phyloP scores from a whole-genome alignment of 768 basidiomycete genomes.

The Botryobasidium botryosum region DNA sequence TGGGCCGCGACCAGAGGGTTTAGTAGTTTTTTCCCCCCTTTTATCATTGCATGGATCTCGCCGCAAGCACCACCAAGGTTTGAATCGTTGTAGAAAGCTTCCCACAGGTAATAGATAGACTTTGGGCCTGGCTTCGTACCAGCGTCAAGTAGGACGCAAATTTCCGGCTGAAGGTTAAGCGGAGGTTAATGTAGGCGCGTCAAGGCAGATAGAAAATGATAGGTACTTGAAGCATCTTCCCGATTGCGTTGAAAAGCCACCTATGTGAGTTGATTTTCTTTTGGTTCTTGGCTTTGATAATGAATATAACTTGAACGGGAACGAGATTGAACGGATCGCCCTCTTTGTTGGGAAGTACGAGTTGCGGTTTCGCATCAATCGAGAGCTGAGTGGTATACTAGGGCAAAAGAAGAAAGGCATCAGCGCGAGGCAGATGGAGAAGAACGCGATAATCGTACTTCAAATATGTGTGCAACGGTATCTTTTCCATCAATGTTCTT shows the following conservation, averaged over 20 bases:
- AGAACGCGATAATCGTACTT: conserved; percentile 30
- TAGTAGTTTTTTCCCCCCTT: conserved; percentile 77
- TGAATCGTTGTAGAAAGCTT: conserved; percentile 68
- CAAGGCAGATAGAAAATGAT: background rate
- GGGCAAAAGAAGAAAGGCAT: conserved; percentile 5
- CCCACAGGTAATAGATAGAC: conserved; percentile 91
- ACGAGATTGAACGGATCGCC: conserved; percentile 88
- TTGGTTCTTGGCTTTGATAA: conserved; percentile 85
- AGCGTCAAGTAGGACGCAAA: conserved; percentile 84
- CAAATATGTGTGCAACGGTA: conserved; percentile 88
- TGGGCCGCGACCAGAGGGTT: conserved; percentile 90
- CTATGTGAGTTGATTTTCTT: conserved; percentile 95
- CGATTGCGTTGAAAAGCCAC: conserved; percentile 92
- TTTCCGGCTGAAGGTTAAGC: conserved; percentile 46
- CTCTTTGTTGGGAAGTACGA: conserved; percentile 77
- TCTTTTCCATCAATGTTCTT: conserved; percentile 60
- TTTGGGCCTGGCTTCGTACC: conserved; percentile 96
- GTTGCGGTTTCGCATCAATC: conserved; percentile 75
- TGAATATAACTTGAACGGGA: conserved; percentile 80
- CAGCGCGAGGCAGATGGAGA: background rate
- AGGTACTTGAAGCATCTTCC: conserved; percentile 53
- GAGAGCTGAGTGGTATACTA: conserved; percentile 96
- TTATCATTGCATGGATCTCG: conserved; percentile 94
- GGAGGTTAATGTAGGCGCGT: background rate
- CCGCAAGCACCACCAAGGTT: conserved; percentile 80